Percentiles rank a stretch among this genome's conserved stretches.
Evolutionary conservation across 2,329 filamentous ascomycete genomes (phyloP).

Genomic region (Cephalotrichum gorgonifer): DNA sequence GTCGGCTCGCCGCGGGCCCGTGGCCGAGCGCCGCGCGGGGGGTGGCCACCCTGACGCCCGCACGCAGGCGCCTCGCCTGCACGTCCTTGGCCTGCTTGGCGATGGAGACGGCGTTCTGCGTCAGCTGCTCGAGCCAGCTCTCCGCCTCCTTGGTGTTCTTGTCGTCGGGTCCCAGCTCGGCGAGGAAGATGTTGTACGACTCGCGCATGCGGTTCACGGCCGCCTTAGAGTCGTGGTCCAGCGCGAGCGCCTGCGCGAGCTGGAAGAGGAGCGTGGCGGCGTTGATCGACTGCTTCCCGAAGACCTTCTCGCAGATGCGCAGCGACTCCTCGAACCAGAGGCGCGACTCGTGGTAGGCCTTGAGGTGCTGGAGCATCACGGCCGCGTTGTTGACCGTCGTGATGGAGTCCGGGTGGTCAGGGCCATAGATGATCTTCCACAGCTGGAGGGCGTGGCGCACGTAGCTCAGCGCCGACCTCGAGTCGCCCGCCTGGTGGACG

Average conservation of each 20-base stretch:
- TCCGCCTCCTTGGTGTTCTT: slow-evolving; percentile 98
- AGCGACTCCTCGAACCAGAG: slow-evolving; percentile 95
- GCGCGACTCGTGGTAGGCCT: slow-evolving; percentile 88
- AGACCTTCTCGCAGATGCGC: slow-evolving; percentile 77
- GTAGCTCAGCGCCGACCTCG: slow-evolving; percentile 75
- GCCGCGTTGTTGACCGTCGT: slow-evolving; percentile 98
- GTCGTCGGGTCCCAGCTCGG: slow-evolving; percentile 76
- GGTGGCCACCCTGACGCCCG: slow-evolving; percentile 55
- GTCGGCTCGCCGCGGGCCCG: slow-evolving; percentile 42
- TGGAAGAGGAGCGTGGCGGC: slow-evolving; percentile 94
- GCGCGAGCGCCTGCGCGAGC: slow-evolving; percentile 83
- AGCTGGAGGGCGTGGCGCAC: slow-evolving; percentile 87
- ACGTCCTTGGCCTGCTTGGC: slow-evolving; percentile 88
- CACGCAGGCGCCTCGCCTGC: slow-evolving; percentile 61
- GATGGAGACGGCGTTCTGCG: slow-evolving; percentile 87
- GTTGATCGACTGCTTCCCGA: slow-evolving; percentile 83
- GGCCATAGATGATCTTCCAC: slow-evolving; percentile 95
- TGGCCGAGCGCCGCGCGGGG: slow-evolving; percentile 1
- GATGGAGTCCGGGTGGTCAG: slow-evolving; percentile 91
- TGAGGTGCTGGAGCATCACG: slow-evolving; percentile 94
- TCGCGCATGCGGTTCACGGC: slow-evolving; percentile 92
- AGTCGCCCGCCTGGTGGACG: slow-evolving; percentile 85
- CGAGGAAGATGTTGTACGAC: slow-evolving; percentile 90
- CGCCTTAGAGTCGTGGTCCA: slow-evolving; percentile 90
- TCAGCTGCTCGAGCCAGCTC: slow-evolving; percentile 91